Base-by-base conservation (phyloP, 23 red algal genomes). In the Pyropia haitanensis region DNA sequence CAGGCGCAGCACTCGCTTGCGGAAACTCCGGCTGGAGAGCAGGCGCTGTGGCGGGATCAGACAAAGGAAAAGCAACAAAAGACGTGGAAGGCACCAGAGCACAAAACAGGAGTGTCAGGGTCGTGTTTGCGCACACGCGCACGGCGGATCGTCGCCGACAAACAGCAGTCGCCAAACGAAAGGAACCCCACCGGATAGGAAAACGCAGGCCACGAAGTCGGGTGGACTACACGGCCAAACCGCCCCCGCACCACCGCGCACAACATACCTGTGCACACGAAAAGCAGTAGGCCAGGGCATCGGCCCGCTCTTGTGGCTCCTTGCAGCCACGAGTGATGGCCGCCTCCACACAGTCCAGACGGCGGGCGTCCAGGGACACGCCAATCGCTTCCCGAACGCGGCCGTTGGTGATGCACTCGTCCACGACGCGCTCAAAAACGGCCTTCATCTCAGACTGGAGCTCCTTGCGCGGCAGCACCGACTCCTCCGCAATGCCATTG, bases 311-410 rank as follows among this genome's bases (percentile, higher is more conserved):
- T 19, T 25, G 48, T 5, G 56, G 62, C 8, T 65, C 53, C 16
- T 65, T 60, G 44, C 77, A 88, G 6, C 77, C 86, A 27, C 80
- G 70, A 53, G 22, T 31, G 48, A 98, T 78, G 16, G 72, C 74
- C 34, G 68, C 64, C 56, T 89, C 75, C 19, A 90, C 64, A 51
- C 75, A 76, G 30, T 98, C 94, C 20, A 91, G 73, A 18, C 86
- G 71, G 12, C 68, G 64, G 28, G 86, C 75, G 58, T 98, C 94
- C 23, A 98, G 80, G 14, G 86, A 61, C 18, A 98, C 80, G 33
- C 94, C 94, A 30, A 98, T 80, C 19, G 94, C 86, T 46, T 98
- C 94, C 18, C 70, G 82, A 31, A 88, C 68, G 49, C 91, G 86
- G 33, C 75, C 82, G 51, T 78, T 83, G 21, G 69, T 24, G 49